Evolutionary conservation across 140 eudicot genomes (phyloP).

Genomic region (Stevia rebaudiana): DNA sequence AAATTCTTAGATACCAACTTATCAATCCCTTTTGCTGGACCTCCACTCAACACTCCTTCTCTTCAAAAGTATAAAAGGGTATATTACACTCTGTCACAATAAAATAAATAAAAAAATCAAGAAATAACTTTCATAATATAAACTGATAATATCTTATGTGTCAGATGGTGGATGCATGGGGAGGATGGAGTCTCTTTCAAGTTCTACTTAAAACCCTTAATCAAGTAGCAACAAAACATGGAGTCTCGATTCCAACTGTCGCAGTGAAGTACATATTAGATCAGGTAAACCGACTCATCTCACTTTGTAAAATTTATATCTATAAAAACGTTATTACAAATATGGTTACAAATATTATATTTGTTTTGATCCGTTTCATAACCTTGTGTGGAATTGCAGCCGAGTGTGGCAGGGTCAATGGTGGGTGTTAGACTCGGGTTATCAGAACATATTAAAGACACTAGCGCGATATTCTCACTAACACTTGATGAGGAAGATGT

Average conservation of each 20-base stretch:
- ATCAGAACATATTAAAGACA: slow-evolving; percentile 74
- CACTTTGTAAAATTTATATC: background rate
- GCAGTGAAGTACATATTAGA: slow-evolving; percentile 76
- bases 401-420: slow-evolving; percentile 90
- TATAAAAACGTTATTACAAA: background rate
- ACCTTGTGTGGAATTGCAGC: slow-evolving; percentile 43
- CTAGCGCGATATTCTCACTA: slow-evolving; percentile 65
- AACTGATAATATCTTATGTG: background rate
- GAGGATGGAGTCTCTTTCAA: slow-evolving; percentile 95
- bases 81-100: slow-evolving; percentile 11
- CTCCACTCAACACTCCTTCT: slow-evolving; percentile 94
- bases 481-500: slow-evolving; percentile 79
- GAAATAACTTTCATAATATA: background rate
- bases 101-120: background rate
- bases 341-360: background rate
- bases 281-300: slow-evolving; percentile 42
- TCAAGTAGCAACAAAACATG: slow-evolving; percentile 67
- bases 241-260: slow-evolving; percentile 85
- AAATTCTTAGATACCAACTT: slow-evolving; percentile 91
- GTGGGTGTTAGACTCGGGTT: slow-evolving; percentile 91
- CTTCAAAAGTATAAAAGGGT: slow-evolving; percentile 98
- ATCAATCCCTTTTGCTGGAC: slow-evolving; percentile 90
- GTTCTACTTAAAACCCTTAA: slow-evolving; percentile 66
- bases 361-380: background rate
- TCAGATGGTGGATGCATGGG: slow-evolving; percentile 99